Conservation (phyloP, 1,139 yeast genomes). For the Debaryomyces coudertii region DNA sequence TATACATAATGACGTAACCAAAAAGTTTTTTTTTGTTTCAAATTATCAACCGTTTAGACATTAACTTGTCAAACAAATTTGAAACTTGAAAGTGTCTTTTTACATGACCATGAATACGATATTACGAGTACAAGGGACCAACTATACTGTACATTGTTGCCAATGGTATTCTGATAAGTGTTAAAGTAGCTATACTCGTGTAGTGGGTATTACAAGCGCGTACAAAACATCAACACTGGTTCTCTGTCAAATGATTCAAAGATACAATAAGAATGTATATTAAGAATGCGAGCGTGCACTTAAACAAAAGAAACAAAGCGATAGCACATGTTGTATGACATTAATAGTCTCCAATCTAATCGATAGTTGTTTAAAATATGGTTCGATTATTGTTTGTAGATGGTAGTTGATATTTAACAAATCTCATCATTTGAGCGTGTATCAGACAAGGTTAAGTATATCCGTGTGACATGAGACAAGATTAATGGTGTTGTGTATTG, state of each 20-base stretch:
- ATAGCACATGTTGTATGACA: neutral
- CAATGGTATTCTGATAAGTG: no score
- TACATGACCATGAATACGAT: neutral
- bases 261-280: conserved; percentile 1
- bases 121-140: neutral
- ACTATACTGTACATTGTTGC: no score
- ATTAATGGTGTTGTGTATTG: neutral
- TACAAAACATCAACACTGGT: neutral
- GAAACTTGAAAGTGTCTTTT: neutral
- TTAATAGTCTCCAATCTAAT: neutral
- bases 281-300: neutral
- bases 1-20: conserved; percentile 7
- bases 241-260: no score
- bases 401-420: neutral
- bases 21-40: neutral
- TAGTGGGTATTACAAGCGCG: neutral
- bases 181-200: neutral
- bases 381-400: neutral
- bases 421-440: neutral
- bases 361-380: neutral
- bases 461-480: neutral
- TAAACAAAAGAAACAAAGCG: neutral
- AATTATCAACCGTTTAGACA: neutral
- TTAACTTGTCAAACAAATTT: neutral
- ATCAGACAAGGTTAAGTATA: neutral